These are phyloP conservation scores for Leccinum variicolor DNA, from an alignment of 768 basidiomycete genomes.

Conservation along the genomic window DNA sequence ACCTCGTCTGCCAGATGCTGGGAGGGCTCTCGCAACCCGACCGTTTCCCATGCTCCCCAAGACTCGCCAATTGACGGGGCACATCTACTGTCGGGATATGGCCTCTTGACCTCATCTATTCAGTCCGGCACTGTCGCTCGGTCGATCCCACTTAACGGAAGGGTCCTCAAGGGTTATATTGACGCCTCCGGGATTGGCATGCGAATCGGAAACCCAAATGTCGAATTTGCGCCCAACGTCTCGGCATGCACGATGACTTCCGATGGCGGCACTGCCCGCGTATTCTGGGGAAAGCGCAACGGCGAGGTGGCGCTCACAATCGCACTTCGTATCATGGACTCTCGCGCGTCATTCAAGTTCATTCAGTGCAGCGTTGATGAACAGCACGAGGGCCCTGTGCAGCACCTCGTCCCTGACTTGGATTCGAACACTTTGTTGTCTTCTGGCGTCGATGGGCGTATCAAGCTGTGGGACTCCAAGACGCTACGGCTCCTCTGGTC, in stretches of 20 bases:
- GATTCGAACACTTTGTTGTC: constrained; percentile 41
- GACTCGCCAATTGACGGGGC: constrained; percentile 54
- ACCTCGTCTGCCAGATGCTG: constrained; percentile 52
- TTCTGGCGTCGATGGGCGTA: constrained; percentile 56
- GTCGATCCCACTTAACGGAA: constrained; percentile 67
- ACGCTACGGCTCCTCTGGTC: constrained; percentile 60
- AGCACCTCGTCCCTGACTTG: constrained; percentile 52
- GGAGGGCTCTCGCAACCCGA: constrained; percentile 58
- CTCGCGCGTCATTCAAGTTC: constrained; percentile 42
- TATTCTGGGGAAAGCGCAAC: constrained; percentile 70
- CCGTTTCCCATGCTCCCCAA: constrained; percentile 62
- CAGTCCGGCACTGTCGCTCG: constrained; percentile 71
- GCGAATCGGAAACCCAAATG: constrained; percentile 71
- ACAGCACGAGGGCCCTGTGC: constrained; percentile 59
- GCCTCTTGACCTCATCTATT: constrained; percentile 60
- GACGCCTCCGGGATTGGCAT: constrained; percentile 58
- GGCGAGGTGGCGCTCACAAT: constrained; percentile 66
- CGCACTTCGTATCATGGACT: constrained; percentile 58
- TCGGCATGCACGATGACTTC: constrained; percentile 56
- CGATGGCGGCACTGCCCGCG: constrained; percentile 60
- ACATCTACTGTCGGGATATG: constrained; percentile 54
- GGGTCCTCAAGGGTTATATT: constrained; percentile 65
- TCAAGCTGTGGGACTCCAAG: constrained; percentile 73
- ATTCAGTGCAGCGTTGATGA: constrained; percentile 51
- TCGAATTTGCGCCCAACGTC: constrained; percentile 68